phyloP scores from a whole-genome alignment of 495 filamentous ascomycete species.

The Aspergillus mulundensis region DNA sequence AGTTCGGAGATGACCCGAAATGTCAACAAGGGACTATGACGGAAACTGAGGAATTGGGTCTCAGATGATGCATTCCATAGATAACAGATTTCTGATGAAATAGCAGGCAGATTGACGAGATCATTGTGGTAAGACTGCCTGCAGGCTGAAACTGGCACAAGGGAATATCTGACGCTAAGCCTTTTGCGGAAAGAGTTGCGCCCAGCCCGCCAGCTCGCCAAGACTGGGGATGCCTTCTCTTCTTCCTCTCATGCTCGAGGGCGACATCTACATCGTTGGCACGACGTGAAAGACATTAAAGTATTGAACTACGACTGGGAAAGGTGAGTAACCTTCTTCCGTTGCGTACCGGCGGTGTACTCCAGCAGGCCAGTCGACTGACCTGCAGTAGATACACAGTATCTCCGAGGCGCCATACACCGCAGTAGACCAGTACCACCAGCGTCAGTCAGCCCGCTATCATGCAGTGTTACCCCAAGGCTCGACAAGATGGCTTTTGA shows the following conservation, averaged over 20 bases:
- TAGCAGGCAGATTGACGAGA: neutral
- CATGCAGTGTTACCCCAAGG: neutral
- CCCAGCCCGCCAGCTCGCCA: slow-evolving; percentile 4
- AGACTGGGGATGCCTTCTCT: neutral
- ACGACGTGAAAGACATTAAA: too few relatives aligned
- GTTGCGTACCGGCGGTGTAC: neutral
- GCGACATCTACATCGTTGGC: too few relatives aligned
- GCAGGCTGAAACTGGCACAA: neutral
- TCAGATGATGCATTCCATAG: neutral
- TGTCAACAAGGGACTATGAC: neutral
- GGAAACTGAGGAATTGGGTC: neutral
- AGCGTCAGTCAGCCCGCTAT: neutral
- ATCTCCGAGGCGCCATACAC: neutral
- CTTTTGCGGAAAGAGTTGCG: slow-evolving; percentile 13
- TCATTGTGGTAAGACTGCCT: neutral
- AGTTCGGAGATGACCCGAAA: neutral
- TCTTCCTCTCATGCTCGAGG: neutral
- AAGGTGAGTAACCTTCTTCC: neutral
- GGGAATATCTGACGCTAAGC: slow-evolving; percentile 7
- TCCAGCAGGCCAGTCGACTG: neutral
- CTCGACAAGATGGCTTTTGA: neutral
- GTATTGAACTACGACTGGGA: too few relatives aligned
- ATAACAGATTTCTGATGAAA: neutral
- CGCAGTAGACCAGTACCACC: neutral
- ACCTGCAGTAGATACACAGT: neutral